Percentiles rank a stretch among this genome's conserved stretches.
Conservation (phyloP, 306 rosid species). For the Malus sieversii region DNA sequence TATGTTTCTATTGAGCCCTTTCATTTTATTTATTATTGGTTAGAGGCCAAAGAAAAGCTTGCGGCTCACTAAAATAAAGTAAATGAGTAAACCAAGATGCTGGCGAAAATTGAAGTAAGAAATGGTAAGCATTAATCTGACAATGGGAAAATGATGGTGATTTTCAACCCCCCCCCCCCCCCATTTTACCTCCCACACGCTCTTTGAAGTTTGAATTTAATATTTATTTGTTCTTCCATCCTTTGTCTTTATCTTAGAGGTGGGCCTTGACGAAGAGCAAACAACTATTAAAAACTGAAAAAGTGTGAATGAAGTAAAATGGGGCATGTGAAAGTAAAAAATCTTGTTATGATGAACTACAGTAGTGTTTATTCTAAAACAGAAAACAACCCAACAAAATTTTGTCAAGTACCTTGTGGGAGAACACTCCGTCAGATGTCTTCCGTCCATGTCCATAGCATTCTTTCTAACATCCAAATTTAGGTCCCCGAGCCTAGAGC, state of each 20-base stretch:
- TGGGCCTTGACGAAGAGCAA: not conserved
- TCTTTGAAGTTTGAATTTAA: not conserved
- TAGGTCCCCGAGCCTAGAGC: constrained; percentile 89
- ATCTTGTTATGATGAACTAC: not conserved
- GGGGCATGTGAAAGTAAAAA: not conserved
- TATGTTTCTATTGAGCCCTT: not conserved
- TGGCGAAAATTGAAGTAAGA: not conserved
- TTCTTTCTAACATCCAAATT: constrained; percentile 77
- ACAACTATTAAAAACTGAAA: no score
- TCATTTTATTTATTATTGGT: not conserved
- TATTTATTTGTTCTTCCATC: not conserved
- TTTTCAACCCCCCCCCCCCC: no score
- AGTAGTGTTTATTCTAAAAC: not conserved
- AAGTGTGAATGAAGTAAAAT: not conserved
- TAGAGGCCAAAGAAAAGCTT: not conserved
- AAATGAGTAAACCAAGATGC: not conserved
- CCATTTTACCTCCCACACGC: not conserved
- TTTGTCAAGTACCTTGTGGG: constrained; percentile 47
- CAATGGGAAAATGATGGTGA: not conserved
- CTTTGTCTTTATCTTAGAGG: not conserved
- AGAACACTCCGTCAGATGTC: constrained; percentile 28
- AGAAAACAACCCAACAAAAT: constrained; percentile 7
- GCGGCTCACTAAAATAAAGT: not conserved
- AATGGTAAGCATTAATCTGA: not conserved
- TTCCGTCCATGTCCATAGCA: constrained; percentile 40